A percentile compares a stretch with the other conserved stretches of the same genome.
Evolutionary conservation across 2,329 filamentous ascomycete species (phyloP).

Genomic region (Bipolaris bicolor): DNA sequence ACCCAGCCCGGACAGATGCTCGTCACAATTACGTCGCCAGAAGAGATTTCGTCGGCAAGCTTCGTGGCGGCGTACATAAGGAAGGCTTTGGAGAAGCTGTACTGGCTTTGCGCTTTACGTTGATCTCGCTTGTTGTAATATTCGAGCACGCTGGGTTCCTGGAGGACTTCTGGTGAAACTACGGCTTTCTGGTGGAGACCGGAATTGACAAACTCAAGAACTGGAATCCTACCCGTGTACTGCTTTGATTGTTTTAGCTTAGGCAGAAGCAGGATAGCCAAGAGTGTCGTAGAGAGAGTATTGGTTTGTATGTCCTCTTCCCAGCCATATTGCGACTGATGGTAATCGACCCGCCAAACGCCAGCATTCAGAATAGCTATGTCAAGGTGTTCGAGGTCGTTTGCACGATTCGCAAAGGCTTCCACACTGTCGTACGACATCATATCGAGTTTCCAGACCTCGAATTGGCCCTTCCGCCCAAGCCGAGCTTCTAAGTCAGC

Average conservation of each 20-base stretch:
- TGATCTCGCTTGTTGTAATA: conserved; percentile 38
- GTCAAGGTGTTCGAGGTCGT: conserved; percentile 43
- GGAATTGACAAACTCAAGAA: conserved; percentile 45
- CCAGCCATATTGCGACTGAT: conserved; percentile 42
- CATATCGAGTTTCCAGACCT: conserved; percentile 49
- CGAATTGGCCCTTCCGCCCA: conserved; percentile 34
- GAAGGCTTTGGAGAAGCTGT: conserved; percentile 44
- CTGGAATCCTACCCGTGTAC: conserved; percentile 28
- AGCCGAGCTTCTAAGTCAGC: conserved; percentile 35
- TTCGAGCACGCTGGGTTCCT: conserved; percentile 35
- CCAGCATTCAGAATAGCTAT: conserved; percentile 52
- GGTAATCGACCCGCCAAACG: conserved; percentile 30
- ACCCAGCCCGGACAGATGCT: conserved; percentile 47
- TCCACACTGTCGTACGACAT: conserved; percentile 43
- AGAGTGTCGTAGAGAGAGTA: conserved; percentile 61
- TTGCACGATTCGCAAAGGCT: conserved; percentile 39
- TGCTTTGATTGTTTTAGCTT: conserved; percentile 41
- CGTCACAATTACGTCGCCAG: conserved; percentile 43
- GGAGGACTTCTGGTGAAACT: conserved; percentile 27
- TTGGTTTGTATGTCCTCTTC: conserved; percentile 63
- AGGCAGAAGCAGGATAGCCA: conserved; percentile 59
- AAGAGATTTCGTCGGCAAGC: conserved; percentile 36
- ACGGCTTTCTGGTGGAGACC: conserved; percentile 38
- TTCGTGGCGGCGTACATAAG: conserved; percentile 43
- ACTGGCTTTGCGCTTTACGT: conserved; percentile 36